These are phyloP conservation scores for Quercus phellos DNA, from an alignment of 331 rosid genomes.

Conservation along the genomic window DNA sequence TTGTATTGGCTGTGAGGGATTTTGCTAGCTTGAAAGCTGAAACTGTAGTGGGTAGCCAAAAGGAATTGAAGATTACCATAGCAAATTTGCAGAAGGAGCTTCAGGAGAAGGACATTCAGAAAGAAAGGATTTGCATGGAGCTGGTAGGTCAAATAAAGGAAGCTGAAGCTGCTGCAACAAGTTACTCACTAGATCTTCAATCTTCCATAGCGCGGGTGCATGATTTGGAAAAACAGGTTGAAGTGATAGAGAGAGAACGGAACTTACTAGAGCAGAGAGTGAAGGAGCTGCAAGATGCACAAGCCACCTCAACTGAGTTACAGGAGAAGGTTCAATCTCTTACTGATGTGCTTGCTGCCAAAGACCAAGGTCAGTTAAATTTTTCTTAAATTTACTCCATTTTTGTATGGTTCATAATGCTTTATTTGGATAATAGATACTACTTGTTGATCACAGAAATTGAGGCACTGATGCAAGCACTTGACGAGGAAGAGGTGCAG, in stretches of 20 bases:
- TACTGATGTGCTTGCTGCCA: conserved; percentile 57
- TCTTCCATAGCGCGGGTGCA: conserved; percentile 48
- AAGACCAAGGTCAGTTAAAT: conserved; percentile 74
- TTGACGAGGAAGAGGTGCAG: conserved; percentile 92
- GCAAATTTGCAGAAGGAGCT: conserved; percentile 77
- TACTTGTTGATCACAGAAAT: conserved; percentile 63
- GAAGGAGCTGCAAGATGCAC: conserved; percentile 53
- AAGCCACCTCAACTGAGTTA: conserved; percentile 45
- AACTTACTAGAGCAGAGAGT: conserved; percentile 53
- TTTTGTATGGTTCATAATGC: background rate
- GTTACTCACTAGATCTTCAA: conserved; percentile 61
- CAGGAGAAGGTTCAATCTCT: conserved; percentile 63
- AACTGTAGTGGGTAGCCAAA: conserved; percentile 48
- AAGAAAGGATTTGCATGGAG: conserved; percentile 73
- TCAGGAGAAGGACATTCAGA: conserved; percentile 88
- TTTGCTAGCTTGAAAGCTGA: conserved; percentile 59
- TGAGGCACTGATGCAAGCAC: conserved; percentile 87
- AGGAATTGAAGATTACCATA: conserved; percentile 66
- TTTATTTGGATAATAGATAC: conserved; percentile 4
- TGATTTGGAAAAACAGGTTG: conserved; percentile 54
- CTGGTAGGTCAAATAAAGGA: conserved; percentile 83
- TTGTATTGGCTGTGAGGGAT: conserved; percentile 57
- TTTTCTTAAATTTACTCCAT: background rate
- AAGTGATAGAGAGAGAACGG: conserved; percentile 49
- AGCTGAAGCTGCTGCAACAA: conserved; percentile 65